Conservation (phyloP, 371 early-diverging fungal genomes). For the Mortierella polycephala region DNA sequence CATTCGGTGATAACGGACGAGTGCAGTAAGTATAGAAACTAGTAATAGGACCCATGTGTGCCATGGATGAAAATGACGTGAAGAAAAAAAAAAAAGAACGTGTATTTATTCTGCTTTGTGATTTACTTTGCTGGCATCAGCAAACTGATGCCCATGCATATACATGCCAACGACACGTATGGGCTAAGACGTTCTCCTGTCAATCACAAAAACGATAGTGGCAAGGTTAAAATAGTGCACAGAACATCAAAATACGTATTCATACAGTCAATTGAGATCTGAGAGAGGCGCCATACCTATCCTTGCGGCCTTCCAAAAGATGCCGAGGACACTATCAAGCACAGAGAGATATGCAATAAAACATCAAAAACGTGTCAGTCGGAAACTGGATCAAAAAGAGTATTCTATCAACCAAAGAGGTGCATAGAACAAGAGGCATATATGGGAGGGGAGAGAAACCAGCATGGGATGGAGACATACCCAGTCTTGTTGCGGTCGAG, state of each 20-base stretch:
- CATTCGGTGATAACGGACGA: too few relatives aligned
- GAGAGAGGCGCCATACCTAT: slow-evolving; percentile 63
- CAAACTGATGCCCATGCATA: slow-evolving; percentile 78
- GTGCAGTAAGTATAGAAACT: too few relatives aligned
- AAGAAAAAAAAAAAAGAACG: background rate
- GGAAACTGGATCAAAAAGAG: background rate
- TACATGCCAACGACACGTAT: slow-evolving; percentile 86
- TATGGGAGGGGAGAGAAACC: too few relatives aligned
- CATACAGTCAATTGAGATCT: background rate
- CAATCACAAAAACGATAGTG: slow-evolving; percentile 2
- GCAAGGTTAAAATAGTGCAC: background rate
- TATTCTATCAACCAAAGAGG: background rate
- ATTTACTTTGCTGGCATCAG: slow-evolving; percentile 37
- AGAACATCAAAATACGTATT: background rate
- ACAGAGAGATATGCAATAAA: background rate
- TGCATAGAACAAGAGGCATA: too few relatives aligned
- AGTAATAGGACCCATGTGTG: background rate
- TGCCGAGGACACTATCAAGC: slow-evolving; percentile 71
- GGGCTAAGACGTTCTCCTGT: slow-evolving; percentile 87
- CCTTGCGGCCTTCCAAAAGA: slow-evolving; percentile 93
- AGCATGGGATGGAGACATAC: slow-evolving; percentile 22
- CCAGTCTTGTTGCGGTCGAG: slow-evolving; percentile 79
- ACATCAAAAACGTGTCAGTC: background rate
- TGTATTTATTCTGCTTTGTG: background rate
- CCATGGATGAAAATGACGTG: background rate